Evolutionary conservation across 2,329 filamentous ascomycete species (phyloP), one percentile per base, ranked within the genome.

Genomic region (Sporothrix mexicana): DNA sequence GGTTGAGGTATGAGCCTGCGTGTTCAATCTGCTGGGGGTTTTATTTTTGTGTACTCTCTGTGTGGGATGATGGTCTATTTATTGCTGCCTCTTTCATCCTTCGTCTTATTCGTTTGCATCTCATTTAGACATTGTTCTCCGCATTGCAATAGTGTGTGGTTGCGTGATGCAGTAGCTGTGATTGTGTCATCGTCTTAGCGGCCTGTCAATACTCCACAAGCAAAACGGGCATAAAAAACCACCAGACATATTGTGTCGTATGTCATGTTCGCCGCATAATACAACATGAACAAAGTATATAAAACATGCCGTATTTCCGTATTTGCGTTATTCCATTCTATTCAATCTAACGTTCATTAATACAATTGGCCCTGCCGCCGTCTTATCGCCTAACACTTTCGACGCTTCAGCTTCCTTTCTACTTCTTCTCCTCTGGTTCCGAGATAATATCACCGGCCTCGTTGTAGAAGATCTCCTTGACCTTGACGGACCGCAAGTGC

Each of bases 391-490:
- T 12, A 23, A n/a, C 6, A 12, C 6, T n/a, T 9, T 23, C 13
- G 10, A 8, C 57, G 4, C n/a, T 2, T n/a, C 6, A 15, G 8
- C 9, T 13, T 13, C 7, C 25, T 0, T 9, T 1, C 2, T 25
- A 3, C 30, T 17, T 25, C 61, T 47, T 23, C 55, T 36, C 41
- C 20, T 70, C 49, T 41, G 66, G 62, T 75, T 82, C 81, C 10
- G 82, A 82, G 41, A 83, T 80, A 74, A 93, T 92, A 77, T 85
- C 88, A 0, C 91, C 92, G 51, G 90, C 84, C 9, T 83, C 83
- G 79, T 93, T 88, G 79, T 94, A 93, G 55, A 90, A 89, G 74
- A 94, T 89, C 85, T 94, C 92, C 82, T 88, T 87, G 73, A 91
- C 88, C 85, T 94, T 93, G 53, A 94, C 92, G 76, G 87, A 90